These are phyloP conservation scores for Leucosporidium yakuticum DNA, from an alignment of 768 basidiomycete genomes.

Conservation along the genomic window DNA sequence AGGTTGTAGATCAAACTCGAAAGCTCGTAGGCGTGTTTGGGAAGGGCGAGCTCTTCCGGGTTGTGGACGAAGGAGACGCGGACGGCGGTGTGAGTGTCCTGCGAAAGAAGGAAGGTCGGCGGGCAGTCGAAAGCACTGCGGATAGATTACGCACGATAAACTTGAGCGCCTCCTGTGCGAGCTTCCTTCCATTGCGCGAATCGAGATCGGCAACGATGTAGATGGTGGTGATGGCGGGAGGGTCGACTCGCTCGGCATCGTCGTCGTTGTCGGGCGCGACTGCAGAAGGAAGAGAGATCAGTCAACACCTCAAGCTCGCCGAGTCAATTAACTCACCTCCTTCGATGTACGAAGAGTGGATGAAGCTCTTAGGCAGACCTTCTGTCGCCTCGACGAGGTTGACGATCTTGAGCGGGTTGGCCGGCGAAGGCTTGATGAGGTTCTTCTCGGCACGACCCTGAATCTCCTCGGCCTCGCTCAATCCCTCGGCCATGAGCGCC, in stretches of 20 bases:
- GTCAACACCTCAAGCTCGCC: too few relatives aligned
- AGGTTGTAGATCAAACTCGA: slow-evolving; percentile 52
- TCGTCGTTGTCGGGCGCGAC: slow-evolving; percentile 1
- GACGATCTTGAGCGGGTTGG: slow-evolving; percentile 17
- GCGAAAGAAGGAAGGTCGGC: neutral
- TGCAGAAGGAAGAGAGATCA: neutral
- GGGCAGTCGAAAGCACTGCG: neutral
- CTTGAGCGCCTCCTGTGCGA: slow-evolving; percentile 59
- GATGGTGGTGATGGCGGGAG: slow-evolving; percentile 39
- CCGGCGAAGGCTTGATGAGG: slow-evolving; percentile 3
- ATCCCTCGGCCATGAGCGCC: too few relatives aligned
- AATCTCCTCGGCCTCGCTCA: too few relatives aligned
- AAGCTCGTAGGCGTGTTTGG: slow-evolving; percentile 8
- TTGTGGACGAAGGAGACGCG: slow-evolving; percentile 77
- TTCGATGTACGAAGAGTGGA: slow-evolving; percentile 13
- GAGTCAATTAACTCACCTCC: slow-evolving; percentile 1
- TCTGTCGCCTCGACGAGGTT: slow-evolving; percentile 13
- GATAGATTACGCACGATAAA: slow-evolving; percentile 54
- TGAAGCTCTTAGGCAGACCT: neutral
- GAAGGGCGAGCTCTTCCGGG: slow-evolving; percentile 43
- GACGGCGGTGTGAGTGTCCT: slow-evolving; percentile 51
- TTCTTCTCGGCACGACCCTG: neutral
- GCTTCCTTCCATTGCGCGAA: slow-evolving; percentile 51
- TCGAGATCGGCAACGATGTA: slow-evolving; percentile 77
- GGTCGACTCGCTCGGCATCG: slow-evolving; percentile 11